Evolutionary conservation across 2,329 filamentous ascomycete species (phyloP), one percentile per base, ranked within the genome.

Genomic region (Botrytis cinerea): DNA sequence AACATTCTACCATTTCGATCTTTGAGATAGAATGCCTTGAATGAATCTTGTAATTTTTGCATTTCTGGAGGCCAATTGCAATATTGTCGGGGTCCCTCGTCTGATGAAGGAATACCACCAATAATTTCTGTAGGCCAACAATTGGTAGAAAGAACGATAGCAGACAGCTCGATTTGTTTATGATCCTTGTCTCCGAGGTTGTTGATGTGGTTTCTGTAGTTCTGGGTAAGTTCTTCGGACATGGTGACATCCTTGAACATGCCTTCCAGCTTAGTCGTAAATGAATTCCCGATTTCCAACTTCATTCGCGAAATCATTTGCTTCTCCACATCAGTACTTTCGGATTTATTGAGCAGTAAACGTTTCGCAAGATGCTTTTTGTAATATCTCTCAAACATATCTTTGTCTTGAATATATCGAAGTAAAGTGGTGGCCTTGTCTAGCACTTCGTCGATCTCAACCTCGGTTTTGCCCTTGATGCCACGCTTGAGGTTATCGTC

Each of bases 251-350:
- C 96, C 83, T 94, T 95, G 85, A 99, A 98, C 94, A 99, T 98
- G 76, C 94, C 93, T 81, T 99, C 96, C 62, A 99, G 89, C 81
- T 97, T 97, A 79, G 90, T 86, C 0, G 96, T 98, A 81, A 98
- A 98, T 77, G 94, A 91, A 81, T 97, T 97, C 57, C 96, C 96
- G 70, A 98, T 90, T 81, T 98, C 95, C 80, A 96, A 90, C 87
- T 98, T 98, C 94, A 99, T 98, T 76, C 95, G 93, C 0, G 91
- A 92, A 70, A 99, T 96, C 89, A 99, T 97, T 79, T 96, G 92
- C 81, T 95, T 95, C 83, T 99, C 96, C 0, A 94, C 93, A 79
- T 98, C 95, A 76, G 93, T 91, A 80, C 93, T 97, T 77, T 97
- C 91, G 0, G 94, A 95, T 79, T 96, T 97, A 80, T 92, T 93